Conservation (phyloP, 1,284 basidiomycete genomes). For the Cutaneotrichosporon cyanovorans region DNA sequence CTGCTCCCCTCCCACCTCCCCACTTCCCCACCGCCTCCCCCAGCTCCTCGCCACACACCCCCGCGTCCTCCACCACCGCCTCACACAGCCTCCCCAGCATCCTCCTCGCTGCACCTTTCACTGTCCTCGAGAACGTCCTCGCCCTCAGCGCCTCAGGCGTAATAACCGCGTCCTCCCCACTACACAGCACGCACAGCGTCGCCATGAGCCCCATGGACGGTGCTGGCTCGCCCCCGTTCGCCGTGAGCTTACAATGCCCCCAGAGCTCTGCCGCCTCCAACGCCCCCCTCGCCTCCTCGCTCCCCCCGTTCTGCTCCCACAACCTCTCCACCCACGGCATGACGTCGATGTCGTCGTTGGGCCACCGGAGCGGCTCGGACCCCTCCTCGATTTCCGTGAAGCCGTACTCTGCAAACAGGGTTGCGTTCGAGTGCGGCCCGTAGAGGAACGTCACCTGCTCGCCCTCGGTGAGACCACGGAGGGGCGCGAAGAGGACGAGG, state of each 20-base stretch:
- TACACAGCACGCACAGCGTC: slow-evolving; percentile 10
- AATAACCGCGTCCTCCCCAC: slow-evolving; percentile 5
- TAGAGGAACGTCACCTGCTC: slow-evolving; percentile 68
- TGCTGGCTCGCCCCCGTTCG: slow-evolving; percentile 16
- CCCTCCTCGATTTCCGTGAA: slow-evolving; percentile 53
- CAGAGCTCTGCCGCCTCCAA: slow-evolving; percentile 14
- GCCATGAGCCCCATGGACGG: slow-evolving; percentile 13
- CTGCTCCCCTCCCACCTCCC: not conserved
- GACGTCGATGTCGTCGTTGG: slow-evolving; percentile 55
- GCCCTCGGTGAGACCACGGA: slow-evolving; percentile 47
- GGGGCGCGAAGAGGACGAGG: slow-evolving; percentile 55
- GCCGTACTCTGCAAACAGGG: slow-evolving; percentile 74
- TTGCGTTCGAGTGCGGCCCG: slow-evolving; percentile 63
- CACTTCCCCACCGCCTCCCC: slow-evolving; percentile 1
- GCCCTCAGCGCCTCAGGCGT: slow-evolving; percentile 5
- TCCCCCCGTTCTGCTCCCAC: slow-evolving; percentile 20
- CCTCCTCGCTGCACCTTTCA: slow-evolving; percentile 7
- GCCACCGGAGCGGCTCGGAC: slow-evolving; percentile 16
- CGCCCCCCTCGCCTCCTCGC: slow-evolving; percentile 9
- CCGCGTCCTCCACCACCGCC: slow-evolving; percentile 8
- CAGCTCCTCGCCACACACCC: slow-evolving; percentile 8
- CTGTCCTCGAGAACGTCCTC: slow-evolving; percentile 9
- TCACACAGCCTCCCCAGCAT: slow-evolving; percentile 11
- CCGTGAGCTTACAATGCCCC: slow-evolving; percentile 14
- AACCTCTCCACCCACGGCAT: slow-evolving; percentile 53